Conservation (phyloP, 805 yeast species). For the Metschnikowia proteae region DNA sequence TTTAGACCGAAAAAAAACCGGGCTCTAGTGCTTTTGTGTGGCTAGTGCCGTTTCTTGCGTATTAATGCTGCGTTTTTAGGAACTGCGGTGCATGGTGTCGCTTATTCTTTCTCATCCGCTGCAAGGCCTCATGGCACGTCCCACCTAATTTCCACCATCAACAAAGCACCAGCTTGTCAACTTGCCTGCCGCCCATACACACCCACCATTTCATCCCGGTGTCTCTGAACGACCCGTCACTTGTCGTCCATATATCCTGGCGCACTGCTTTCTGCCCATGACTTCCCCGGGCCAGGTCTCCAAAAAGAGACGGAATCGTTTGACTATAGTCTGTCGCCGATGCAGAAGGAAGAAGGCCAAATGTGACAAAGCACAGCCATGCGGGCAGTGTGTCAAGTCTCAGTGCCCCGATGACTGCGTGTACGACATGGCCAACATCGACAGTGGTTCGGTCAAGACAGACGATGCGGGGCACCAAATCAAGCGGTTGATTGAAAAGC, state of each 20-base stretch:
- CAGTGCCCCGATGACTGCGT: slow-evolving; percentile 13
- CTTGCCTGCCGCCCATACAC: neutral
- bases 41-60: neutral
- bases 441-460: neutral
- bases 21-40: neutral
- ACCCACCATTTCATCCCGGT: neutral
- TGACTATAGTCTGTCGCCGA: slow-evolving; percentile 17
- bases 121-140: slow-evolving; percentile 1
- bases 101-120: slow-evolving; percentile 2
- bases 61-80: neutral
- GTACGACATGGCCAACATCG: slow-evolving; percentile 8
- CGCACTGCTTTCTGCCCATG: neutral
- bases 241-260: neutral
- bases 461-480: neutral
- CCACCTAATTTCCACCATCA: neutral
- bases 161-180: neutral
- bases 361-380: slow-evolving; percentile 15
- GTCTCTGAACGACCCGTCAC: neutral
- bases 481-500: slow-evolving; percentile 2
- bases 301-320: slow-evolving; percentile 12
- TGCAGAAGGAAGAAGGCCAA: slow-evolving; percentile 16
- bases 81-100: slow-evolving; percentile 4
- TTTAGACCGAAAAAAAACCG: neutral
- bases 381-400: slow-evolving; percentile 13
- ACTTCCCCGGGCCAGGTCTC: neutral